Evolutionary conservation across 1,284 basidiomycete genomes (phyloP).

Genomic region (Puccinia hordei): DNA sequence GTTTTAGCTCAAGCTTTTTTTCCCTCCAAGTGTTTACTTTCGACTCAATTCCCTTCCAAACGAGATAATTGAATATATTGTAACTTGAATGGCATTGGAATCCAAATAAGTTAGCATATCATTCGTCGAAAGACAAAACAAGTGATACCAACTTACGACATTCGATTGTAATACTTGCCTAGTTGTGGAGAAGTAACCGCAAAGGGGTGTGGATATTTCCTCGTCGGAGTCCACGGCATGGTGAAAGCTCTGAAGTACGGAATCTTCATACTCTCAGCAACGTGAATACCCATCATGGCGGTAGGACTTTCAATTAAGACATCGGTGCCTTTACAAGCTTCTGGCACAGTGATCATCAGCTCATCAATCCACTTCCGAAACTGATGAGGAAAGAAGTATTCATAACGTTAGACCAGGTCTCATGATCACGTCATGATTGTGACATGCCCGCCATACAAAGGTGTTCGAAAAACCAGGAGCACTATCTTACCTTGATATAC

Average conservation of each 20-base stretch:
- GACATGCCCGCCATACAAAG: background rate
- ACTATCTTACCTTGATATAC: slow-evolving; percentile 1
- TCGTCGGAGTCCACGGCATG: slow-evolving; percentile 57
- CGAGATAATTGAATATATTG: slow-evolving; percentile 55
- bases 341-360: slow-evolving; percentile 55
- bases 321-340: slow-evolving; percentile 56
- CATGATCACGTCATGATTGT: background rate
- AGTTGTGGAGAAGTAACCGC: slow-evolving; percentile 55
- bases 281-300: slow-evolving; percentile 57
- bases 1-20: slow-evolving; percentile 54
- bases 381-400: slow-evolving; percentile 53
- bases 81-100: slow-evolving; percentile 50
- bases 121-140: background rate
- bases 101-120: background rate
- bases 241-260: slow-evolving; percentile 58
- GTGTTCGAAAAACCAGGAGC: background rate
- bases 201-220: slow-evolving; percentile 57
- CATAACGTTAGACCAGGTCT: background rate
- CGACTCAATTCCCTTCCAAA: slow-evolving; percentile 56
- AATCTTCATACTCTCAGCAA: slow-evolving; percentile 56
- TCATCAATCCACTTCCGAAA: slow-evolving; percentile 58
- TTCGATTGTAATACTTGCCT: slow-evolving; percentile 55
- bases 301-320: slow-evolving; percentile 57
- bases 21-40: slow-evolving; percentile 58
- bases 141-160: slow-evolving; percentile 30